Evolutionary conservation across 139 green algal species (phyloP), one percentile per base, ranked within the genome.

Genomic region (Chlorella sp.): DNA sequence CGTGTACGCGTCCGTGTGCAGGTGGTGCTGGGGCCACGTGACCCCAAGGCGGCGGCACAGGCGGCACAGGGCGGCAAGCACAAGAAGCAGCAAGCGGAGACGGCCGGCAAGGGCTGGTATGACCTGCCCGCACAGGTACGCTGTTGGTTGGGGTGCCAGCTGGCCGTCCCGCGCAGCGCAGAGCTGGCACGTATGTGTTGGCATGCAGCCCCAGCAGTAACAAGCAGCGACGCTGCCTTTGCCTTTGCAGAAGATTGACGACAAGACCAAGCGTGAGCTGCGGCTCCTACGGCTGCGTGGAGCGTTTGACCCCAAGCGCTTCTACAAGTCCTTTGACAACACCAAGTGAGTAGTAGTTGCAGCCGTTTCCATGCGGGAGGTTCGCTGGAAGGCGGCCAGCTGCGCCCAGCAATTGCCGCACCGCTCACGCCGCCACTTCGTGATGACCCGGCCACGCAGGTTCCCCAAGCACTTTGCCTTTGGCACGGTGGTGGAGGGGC

Each of bases 221-320:
- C 42, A 55, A 24, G 42, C 17, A 55, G 10, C 42, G 42, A 17
- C 10, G 42, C 42, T 55, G 42, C 42, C 42, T 17, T 55, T 93
- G 70, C 85, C 84, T 30, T 74, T 83, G 20, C 51, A 76, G n/a
- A 60, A 83, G 66, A 85, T 92, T 33, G 88, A 82, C 24, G 83
- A 82, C 30, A 87, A 92, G 22, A 72, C 91, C 34, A 93, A 91
- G 78, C 75, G 78, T 20, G 88, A 96, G 75, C 79, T 96, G 73
- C 81, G 83, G 6, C 77, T 94, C 76, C 79, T 96, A 64, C 80
- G 87, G 74, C 80, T 97, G 71, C 79, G 92, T 24, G 79, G 85
- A 23, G 86, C 90, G 0, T 88, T 91, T 42, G 92, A 97, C 77
- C 87, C 92, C 61, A 97, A 96, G 84, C 86, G 92, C 49, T 94